A percentile compares a stretch with the other conserved stretches of the same genome.
Evolutionary conservation across 2,329 filamentous ascomycete genomes (phyloP).

Genomic region (Zymoseptoria ardabiliae): DNA sequence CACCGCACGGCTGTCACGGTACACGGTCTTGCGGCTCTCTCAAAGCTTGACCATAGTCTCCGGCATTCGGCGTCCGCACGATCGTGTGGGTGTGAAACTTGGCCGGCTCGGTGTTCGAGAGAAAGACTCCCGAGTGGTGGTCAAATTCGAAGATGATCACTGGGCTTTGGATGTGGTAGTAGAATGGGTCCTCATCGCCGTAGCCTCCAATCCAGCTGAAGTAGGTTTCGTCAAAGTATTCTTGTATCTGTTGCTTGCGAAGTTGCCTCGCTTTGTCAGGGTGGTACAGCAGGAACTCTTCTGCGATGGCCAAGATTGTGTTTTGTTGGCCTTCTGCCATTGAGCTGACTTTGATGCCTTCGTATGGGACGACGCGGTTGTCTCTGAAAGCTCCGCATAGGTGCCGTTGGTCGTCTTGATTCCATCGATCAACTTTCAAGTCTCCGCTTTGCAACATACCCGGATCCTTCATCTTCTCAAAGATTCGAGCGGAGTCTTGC

Average conservation of each 20-base stretch:
- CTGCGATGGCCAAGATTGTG: conserved; percentile 51
- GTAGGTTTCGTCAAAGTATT: conserved; percentile 62
- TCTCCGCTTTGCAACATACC: conserved; percentile 51
- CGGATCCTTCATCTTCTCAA: conserved; percentile 54
- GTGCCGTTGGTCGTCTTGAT: conserved; percentile 72
- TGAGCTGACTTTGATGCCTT: conserved; percentile 54
- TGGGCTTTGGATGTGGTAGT: conserved; percentile 69
- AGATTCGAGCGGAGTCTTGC: conserved; percentile 50
- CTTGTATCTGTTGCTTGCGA: conserved; percentile 48
- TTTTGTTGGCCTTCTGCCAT: conserved; percentile 45
- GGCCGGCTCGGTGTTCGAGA: conserved; percentile 63
- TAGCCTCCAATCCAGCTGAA: conserved; percentile 73
- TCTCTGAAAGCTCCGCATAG: conserved; percentile 71
- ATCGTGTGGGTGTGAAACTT: conserved; percentile 77
- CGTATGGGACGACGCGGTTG: conserved; percentile 65
- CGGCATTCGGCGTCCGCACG: conserved; percentile 63
- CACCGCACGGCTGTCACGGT: not conserved
- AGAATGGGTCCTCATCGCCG: conserved; percentile 62
- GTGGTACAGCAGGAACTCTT: conserved; percentile 62
- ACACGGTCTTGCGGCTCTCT: conserved; percentile 13
- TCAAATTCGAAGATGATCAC: conserved; percentile 72
- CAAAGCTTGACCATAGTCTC: conserved; percentile 61
- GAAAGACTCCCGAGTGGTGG: conserved; percentile 70
- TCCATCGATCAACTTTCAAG: conserved; percentile 57
- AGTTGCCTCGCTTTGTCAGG: conserved; percentile 49